Base-by-base conservation (phyloP, 805 yeast genomes). In the Kluyveromyces starmeri region DNA sequence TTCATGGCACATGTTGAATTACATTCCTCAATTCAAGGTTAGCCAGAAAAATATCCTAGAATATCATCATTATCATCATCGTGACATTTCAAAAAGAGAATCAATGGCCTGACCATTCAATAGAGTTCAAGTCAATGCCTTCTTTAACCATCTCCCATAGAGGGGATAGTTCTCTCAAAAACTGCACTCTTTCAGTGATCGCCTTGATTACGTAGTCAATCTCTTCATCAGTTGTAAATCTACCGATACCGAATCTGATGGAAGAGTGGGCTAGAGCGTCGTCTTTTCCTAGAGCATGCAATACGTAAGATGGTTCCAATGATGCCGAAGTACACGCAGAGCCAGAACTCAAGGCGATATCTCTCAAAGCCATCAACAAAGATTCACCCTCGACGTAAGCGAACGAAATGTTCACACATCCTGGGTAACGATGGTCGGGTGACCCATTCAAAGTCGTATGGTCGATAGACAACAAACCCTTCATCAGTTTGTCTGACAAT, bases 101-200 rank as follows among this genome's bases (percentile, higher is more conserved):
- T 60, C 61, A 92, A 63, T 92, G 98, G 45, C 96, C 97, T 40
- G 95, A 83, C 98, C 98, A 92, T 65, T 92, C 94, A 51, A 92
- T 92, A 21, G 94, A 72, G 53, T 81, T 73, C 58, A 92, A 68
- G 56, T 92, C 98, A 51, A 92, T 89, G 47, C 98, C 98, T 46
- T 92, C 97, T 62, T 92, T 95, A 38, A 85, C 95, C 97, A 92
- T 88, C 66, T 92, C 98, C 97, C 97, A 92, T 50, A 92, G 68
- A 32, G 98, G 98, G 38, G 92, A 78, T 63, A 92, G 70, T 53
- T 86, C 89, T 62, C 98, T 76, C 56, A 92, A 71, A 63, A 85
- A 85, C 44, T 78, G 79, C 36, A 92, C 97, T 61, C 96, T 76
- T 58, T 84, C 88, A 37, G 75, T 69, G 39, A 92, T 84, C 10